Evolutionary conservation across 2,329 filamentous ascomycete species (phyloP).

Genomic region (Alternaria metachromatica): DNA sequence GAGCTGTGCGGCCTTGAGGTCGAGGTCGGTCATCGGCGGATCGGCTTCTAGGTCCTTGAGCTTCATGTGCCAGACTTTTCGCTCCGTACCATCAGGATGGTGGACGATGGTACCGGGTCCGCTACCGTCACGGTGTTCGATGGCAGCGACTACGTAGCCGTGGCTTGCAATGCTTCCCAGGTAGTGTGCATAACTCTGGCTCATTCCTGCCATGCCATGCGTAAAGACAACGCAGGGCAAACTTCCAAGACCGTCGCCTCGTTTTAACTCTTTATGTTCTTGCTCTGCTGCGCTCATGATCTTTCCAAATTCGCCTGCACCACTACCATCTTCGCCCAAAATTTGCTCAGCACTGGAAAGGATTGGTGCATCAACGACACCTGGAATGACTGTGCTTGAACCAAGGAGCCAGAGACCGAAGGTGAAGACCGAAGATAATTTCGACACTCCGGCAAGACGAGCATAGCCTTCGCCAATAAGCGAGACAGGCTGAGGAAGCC

Average conservation of each 20-base stretch:
- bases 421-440: constrained; percentile 46
- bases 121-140: constrained; percentile 57
- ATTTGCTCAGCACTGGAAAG: constrained; percentile 32
- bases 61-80: constrained; percentile 48
- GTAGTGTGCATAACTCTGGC: constrained; percentile 56
- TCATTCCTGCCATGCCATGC: constrained; percentile 56
- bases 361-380: constrained; percentile 52
- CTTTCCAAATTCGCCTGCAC: constrained; percentile 20
- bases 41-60: constrained; percentile 42
- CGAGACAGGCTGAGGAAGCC: constrained; percentile 54
- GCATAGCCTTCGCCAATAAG: constrained; percentile 55
- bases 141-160: constrained; percentile 54
- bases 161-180: constrained; percentile 55
- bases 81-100: constrained; percentile 38
- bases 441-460: constrained; percentile 48
- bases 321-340: constrained; percentile 28
- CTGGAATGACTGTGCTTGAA: constrained; percentile 52
- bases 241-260: constrained; percentile 31
- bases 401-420: constrained; percentile 52
- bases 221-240: constrained; percentile 56
- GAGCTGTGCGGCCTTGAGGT: constrained; percentile 53
- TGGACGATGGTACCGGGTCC: constrained; percentile 54
- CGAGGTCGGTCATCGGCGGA: constrained; percentile 40
- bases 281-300: constrained; percentile 25
- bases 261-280: constrained; percentile 32